Evolutionary conservation across 2,329 filamentous ascomycete species (phyloP), one percentile per base, ranked within the genome.

Genomic region (Sclerotinia minor): DNA sequence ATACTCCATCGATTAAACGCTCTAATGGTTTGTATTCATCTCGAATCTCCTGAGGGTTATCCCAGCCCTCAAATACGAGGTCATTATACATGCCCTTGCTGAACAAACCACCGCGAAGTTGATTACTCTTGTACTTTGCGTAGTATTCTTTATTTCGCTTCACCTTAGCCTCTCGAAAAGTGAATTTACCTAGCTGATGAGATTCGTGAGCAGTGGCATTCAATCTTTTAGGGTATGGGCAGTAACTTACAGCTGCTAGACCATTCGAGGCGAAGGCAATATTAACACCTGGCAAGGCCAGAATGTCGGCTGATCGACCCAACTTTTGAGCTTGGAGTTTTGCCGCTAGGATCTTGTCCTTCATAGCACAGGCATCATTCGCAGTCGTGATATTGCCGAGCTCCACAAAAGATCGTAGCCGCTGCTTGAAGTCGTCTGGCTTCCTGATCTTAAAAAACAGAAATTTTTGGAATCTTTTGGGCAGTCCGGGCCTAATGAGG

Each of bases 361-460:
- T 61, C 58, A 61, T 61, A 19, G 24, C 58, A 35, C 58, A 61
- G 49, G 44, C 58, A 32, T 61, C 44, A 21, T 61, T 49, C 7
- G 58, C 58, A 32, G 44, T 49, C 13, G 58, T 61, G 19, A 61
- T 61, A 35, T 26, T 26, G 11, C 58, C 58, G n/a, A 11, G 17
- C 24, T 61, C 13, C 2, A 49, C 58, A 26, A 61, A 61, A 19
- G 29, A 24, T 7, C 58, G 35, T 2, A 61, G 44, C 4, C 58
- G 58, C 21, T 17, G 13, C n/a, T 61, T 61, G 19, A 61, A 61
- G 8, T 49, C 58, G n/a, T 38, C 58, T 61, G 58, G 44, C 5
- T 61, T 49, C 13, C 21, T 61, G 44, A 61, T 61, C 44, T 61
- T 61, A 17, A 61, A 61, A 21, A 61, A 61, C 26, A 61, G 13